These are phyloP conservation scores for Cyclocybe aegerita DNA, from an alignment of 768 basidiomycete genomes.

Conservation along the genomic window DNA sequence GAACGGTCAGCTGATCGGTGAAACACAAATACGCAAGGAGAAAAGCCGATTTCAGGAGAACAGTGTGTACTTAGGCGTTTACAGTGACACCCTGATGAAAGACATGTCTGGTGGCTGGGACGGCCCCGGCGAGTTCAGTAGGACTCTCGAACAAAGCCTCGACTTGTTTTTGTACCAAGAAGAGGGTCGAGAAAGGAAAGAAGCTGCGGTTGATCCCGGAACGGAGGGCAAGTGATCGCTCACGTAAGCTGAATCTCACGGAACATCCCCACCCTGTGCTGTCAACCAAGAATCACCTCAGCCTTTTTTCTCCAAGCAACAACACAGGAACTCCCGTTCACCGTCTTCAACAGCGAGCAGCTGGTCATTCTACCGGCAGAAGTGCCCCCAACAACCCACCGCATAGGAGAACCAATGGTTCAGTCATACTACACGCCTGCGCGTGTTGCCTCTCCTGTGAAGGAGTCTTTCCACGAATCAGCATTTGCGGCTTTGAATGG, in stretches of 20 bases:
- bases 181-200: conserved; percentile 5
- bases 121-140: no score
- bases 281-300: conserved; percentile 16
- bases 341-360: conserved; percentile 17
- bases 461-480: conserved; percentile 29
- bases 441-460: conserved; percentile 34
- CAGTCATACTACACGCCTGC: conserved; percentile 36
- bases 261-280: conserved; percentile 7
- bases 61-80: no score
- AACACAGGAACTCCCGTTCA: conserved; percentile 5
- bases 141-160: background rate
- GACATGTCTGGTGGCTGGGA: no score
- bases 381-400: conserved; percentile 3
- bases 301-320: conserved; percentile 10
- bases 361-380: conserved; percentile 9
- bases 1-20: no score
- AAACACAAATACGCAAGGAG: background rate
- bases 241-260: conserved; percentile 20
- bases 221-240: background rate
- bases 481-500: conserved; percentile 27
- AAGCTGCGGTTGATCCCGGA: conserved; percentile 15
- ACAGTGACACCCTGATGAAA: no score
- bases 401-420: conserved; percentile 31
- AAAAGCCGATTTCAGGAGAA: background rate
- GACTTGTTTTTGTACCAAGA: conserved; percentile 1